These are phyloP conservation scores for Populus hybrid DNA, from an alignment of 441 rosid genomes.

Conservation along the genomic window DNA sequence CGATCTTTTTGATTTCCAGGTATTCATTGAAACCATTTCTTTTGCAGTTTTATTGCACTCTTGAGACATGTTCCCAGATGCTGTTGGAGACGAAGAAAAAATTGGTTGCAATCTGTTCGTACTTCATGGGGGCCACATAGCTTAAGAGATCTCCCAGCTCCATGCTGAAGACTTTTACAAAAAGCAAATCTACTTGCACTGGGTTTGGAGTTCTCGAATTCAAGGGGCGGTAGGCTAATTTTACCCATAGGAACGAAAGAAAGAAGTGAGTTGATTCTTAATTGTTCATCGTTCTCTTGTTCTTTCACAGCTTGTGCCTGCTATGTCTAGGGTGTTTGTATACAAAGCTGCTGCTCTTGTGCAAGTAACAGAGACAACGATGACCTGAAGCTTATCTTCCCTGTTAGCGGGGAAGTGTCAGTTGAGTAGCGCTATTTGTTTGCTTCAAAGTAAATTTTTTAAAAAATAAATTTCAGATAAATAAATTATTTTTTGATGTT, in stretches of 20 bases:
- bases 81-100: not conserved
- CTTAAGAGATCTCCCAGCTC: too few relatives aligned
- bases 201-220: too few relatives aligned
- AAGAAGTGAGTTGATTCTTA: not conserved
- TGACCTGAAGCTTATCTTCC: slow-evolving; percentile 61
- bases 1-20: slow-evolving; percentile 84
- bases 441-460: too few relatives aligned
- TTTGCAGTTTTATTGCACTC: too few relatives aligned
- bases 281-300: not conserved
- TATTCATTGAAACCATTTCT: slow-evolving; percentile 17
- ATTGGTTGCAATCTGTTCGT: not conserved
- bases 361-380: slow-evolving; percentile 89
- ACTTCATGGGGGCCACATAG: too few relatives aligned
- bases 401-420: slow-evolving; percentile 30
- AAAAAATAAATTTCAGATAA: too few relatives aligned
- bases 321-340: slow-evolving; percentile 84
- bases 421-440: not conserved
- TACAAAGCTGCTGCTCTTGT: slow-evolving; percentile 95
- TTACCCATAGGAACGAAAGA: too few relatives aligned
- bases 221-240: too few relatives aligned
- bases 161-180: too few relatives aligned
- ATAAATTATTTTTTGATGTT: too few relatives aligned
- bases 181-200: too few relatives aligned
- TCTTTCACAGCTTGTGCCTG: slow-evolving; percentile 66
- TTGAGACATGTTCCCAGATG: not conserved